phyloP scores from a whole-genome alignment of 2,329 filamentous ascomycete species.

The Pestalotiopsis fici region DNA sequence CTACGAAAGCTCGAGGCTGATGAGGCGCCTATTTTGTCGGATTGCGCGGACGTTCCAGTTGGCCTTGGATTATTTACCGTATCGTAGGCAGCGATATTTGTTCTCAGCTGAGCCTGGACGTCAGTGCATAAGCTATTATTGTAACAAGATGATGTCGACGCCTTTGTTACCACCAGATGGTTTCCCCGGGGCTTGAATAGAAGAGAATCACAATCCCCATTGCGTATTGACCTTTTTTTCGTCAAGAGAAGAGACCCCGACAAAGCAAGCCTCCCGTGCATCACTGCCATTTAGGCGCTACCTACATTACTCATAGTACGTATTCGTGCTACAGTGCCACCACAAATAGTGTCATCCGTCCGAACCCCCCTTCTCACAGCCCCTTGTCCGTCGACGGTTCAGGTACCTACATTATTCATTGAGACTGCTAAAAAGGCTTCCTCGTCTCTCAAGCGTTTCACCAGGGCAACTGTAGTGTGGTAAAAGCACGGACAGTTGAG shows the following conservation, averaged over 20 bases:
- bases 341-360: not conserved
- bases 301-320: no score
- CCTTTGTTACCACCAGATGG: not conserved
- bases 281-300: not conserved
- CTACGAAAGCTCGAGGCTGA: not conserved
- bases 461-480: conserved; percentile 2
- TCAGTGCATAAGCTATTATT: not conserved
- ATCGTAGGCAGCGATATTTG: not conserved
- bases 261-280: not conserved
- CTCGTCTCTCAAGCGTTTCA: conserved; percentile 8
- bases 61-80: not conserved
- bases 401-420: not conserved
- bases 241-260: not conserved
- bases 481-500: not conserved
- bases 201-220: not conserved
- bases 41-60: conserved; percentile 1
- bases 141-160: not conserved
- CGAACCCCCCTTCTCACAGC: not conserved
- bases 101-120: not conserved
- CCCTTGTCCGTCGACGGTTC: not conserved
- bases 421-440: not conserved
- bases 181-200: not conserved
- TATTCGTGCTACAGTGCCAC: not conserved
- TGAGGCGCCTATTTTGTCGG: not conserved
- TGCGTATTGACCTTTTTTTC: not conserved